A percentile compares a stretch with the other conserved stretches of the same genome.
These are phyloP conservation scores for Mucor plumbeus DNA, from an alignment of 371 early-diverging fungal species.

Conservation along the genomic window DNA sequence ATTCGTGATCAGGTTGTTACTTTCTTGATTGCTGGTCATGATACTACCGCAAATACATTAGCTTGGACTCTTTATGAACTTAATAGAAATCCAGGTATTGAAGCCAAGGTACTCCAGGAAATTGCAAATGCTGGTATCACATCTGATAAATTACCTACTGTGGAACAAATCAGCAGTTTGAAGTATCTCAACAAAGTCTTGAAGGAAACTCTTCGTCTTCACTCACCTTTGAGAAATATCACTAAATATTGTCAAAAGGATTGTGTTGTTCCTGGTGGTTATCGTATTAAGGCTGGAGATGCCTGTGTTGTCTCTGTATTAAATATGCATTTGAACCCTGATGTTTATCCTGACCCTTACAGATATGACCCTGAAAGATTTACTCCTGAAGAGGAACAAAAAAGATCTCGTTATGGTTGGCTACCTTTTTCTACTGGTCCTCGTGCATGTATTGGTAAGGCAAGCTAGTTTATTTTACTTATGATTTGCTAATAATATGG, in stretches of 20 bases:
- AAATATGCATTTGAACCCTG: conserved; percentile 51
- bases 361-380: conserved; percentile 63
- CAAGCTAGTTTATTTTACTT: neutral
- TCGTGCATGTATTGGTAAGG: conserved; percentile 54
- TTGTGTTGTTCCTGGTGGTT: conserved; percentile 55
- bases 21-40: conserved; percentile 63
- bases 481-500: too few relatives aligned
- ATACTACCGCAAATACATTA: conserved; percentile 56
- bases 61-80: conserved; percentile 57
- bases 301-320: conserved; percentile 32
- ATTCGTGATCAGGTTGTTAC: conserved; percentile 68
- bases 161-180: conserved; percentile 49
- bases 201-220: conserved; percentile 60
- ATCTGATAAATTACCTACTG: conserved; percentile 41
- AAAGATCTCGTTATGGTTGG: conserved; percentile 59
- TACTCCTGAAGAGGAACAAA: conserved; percentile 58
- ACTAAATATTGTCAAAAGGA: conserved; percentile 59
- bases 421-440: conserved; percentile 58
- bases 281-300: conserved; percentile 32
- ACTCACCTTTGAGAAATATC: conserved; percentile 55
- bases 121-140: conserved; percentile 53
- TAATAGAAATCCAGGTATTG: conserved; percentile 48
- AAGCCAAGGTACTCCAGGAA: conserved; percentile 55
- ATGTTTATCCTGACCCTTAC: conserved; percentile 53
- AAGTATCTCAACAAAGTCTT: conserved; percentile 51